Evolutionary conservation across 768 basidiomycete genomes (phyloP).

Genomic region (Lentinus tigrinus): DNA sequence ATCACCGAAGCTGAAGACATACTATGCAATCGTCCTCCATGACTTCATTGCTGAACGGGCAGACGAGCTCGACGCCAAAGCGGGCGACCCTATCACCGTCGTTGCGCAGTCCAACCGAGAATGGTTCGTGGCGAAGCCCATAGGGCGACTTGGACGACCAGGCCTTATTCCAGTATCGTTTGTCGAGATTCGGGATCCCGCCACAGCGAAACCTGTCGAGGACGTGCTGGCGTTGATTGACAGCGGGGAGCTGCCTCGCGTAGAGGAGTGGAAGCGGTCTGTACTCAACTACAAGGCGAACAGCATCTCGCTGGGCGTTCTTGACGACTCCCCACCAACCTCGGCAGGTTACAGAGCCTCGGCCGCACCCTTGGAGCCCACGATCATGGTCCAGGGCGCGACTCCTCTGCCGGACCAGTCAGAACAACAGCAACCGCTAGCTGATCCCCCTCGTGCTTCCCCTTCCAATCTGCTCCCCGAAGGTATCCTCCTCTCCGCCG

Average conservation of each 20-base stretch:
- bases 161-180: slow-evolving; percentile 97
- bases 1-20: slow-evolving; percentile 54
- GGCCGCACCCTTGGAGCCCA: slow-evolving; percentile 15
- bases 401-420: slow-evolving; percentile 18
- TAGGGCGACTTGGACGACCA: slow-evolving; percentile 90
- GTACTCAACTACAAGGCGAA: slow-evolving; percentile 95
- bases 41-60: slow-evolving; percentile 94
- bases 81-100: slow-evolving; percentile 92
- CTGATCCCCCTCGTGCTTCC: slow-evolving; percentile 36
- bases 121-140: slow-evolving; percentile 99
- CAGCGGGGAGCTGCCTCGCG: slow-evolving; percentile 84
- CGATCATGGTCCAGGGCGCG: slow-evolving; percentile 9
- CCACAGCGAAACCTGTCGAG: slow-evolving; percentile 74
- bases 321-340: slow-evolving; percentile 60
- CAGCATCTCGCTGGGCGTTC: slow-evolving; percentile 90
- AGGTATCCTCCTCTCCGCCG: slow-evolving; percentile 82
- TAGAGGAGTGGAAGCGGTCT: slow-evolving; percentile 99
- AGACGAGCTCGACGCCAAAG: slow-evolving; percentile 94
- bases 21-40: slow-evolving; percentile 94
- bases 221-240: slow-evolving; percentile 82
- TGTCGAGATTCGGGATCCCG: slow-evolving; percentile 93
- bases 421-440: slow-evolving; percentile 20
- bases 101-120: slow-evolving; percentile 99
- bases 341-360: slow-evolving; percentile 31
- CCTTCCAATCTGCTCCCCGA: slow-evolving; percentile 60